Conservation (phyloP, 768 basidiomycete genomes). For the Trametes sanguinea region DNA sequence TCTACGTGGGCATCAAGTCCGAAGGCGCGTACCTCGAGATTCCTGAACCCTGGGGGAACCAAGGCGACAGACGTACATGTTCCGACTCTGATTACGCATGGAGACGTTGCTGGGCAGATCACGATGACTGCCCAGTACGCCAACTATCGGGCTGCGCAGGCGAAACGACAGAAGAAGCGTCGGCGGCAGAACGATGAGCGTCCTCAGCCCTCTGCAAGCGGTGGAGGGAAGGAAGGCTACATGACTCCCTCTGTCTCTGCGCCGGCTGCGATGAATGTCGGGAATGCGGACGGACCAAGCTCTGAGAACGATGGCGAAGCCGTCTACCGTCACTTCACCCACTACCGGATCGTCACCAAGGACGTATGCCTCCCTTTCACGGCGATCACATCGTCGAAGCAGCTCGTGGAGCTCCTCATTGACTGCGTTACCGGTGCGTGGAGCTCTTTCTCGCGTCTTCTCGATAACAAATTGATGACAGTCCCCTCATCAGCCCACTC, state of each 20-base stretch:
- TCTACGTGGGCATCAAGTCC: neutral
- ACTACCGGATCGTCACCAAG: conserved; percentile 17
- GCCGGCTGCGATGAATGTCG: neutral
- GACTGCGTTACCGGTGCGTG: conserved; percentile 3
- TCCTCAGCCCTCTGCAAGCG: neutral
- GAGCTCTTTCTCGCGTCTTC: neutral
- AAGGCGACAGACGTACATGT: neutral
- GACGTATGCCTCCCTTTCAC: conserved; percentile 11
- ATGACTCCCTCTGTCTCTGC: too few species aligned
- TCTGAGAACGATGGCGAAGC: neutral
- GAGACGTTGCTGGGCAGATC: neutral
- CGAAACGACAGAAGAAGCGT: neutral
- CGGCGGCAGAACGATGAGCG: neutral
- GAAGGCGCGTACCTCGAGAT: conserved; percentile 2
- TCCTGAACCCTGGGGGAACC: neutral
- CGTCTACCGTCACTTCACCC: neutral
- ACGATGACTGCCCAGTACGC: neutral
- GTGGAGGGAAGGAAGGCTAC: too few species aligned
- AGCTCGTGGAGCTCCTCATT: conserved; percentile 5
- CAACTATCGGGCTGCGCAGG: neutral
- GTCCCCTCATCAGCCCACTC: neutral
- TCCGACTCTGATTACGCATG: conserved; percentile 2
- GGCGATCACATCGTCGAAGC: neutral
- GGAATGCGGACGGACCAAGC: neutral
- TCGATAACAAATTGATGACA: too few species aligned